These are phyloP conservation scores for Lithohypha guttulata DNA, from an alignment of 2,329 filamentous ascomycete genomes.

Conservation along the genomic window DNA sequence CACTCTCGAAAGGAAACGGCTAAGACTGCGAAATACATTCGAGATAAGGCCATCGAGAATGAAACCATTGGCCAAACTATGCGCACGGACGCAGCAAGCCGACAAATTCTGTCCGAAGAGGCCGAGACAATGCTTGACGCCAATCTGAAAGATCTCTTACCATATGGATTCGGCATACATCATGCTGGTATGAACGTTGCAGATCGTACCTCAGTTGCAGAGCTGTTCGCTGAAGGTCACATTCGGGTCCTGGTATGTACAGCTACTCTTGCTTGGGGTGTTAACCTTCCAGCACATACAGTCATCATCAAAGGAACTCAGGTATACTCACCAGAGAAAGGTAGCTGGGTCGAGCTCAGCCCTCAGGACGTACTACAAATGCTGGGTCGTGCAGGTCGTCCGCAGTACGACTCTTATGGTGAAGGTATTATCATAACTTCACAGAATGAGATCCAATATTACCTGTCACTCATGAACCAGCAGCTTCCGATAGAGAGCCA, in stretches of 20 bases:
- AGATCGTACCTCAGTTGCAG: conserved; percentile 92
- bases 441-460: conserved; percentile 91
- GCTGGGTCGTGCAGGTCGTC: conserved; percentile 91
- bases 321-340: conserved; percentile 96
- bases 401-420: conserved; percentile 94
- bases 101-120: conserved; percentile 79
- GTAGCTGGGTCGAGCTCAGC: conserved; percentile 94
- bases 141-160: conserved; percentile 85
- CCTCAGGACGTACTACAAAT: conserved; percentile 97
- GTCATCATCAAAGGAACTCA: conserved; percentile 99
- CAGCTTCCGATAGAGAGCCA: conserved; percentile 97
- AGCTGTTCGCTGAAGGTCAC: conserved; percentile 80
- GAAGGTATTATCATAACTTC: conserved; percentile 98
- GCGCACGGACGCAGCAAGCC: conserved; percentile 79
- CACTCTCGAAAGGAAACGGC: conserved; percentile 97
- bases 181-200: conserved; percentile 93
- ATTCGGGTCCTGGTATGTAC: conserved; percentile 96
- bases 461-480: conserved; percentile 90
- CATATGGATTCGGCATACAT: conserved; percentile 96
- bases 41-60: conserved; percentile 92
- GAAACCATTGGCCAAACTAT: conserved; percentile 96
- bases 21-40: conserved; percentile 91
- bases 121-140: conserved; percentile 70
- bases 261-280: conserved; percentile 97
- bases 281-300: conserved; percentile 93